Evolutionary conservation across 176 grass and related monocot species (phyloP).

Genomic region (Aechmea fasciata): DNA sequence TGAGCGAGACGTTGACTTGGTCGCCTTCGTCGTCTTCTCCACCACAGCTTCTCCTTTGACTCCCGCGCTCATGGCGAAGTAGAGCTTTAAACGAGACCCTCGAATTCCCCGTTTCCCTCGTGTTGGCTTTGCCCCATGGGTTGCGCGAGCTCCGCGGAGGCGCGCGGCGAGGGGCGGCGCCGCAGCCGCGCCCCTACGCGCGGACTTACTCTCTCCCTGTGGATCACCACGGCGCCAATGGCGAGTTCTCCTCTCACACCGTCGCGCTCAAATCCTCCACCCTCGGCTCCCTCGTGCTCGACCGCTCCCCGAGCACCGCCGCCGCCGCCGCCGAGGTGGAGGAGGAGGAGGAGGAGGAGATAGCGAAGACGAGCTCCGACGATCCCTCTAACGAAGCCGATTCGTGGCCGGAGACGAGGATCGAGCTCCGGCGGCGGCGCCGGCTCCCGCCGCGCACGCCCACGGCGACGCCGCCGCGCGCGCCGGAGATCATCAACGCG

Average conservation of each 20-base stretch:
- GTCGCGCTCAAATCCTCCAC: conserved; percentile 61
- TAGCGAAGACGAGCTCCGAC: conserved; percentile 14
- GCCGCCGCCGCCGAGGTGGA: background rate
- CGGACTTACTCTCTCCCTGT: too few species aligned
- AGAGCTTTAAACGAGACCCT: too few species aligned
- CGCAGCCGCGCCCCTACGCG: conserved; percentile 38
- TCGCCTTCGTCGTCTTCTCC: too few species aligned
- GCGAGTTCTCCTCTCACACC: conserved; percentile 20
- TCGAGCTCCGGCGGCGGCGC: background rate
- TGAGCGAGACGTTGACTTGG: too few species aligned
- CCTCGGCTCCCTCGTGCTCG: conserved; percentile 50
- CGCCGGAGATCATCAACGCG: conserved; percentile 81
- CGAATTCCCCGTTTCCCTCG: too few species aligned
- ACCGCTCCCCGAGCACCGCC: background rate
- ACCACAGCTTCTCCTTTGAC: too few species aligned
- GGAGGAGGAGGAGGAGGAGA: background rate
- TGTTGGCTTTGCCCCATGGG: conserved; percentile 37
- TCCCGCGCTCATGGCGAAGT: too few species aligned
- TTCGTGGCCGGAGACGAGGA: too few species aligned
- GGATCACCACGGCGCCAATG: conserved; percentile 30
- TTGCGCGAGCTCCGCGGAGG: conserved; percentile 76
- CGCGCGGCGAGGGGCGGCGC: conserved; percentile 41
- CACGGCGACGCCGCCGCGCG: conserved; percentile 37
- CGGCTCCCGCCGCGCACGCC: conserved; percentile 28
- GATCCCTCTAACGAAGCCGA: background rate